Evolutionary conservation across 345 rosid genomes (phyloP), one percentile per base, ranked within the genome.

Genomic region (Psidium guajava): DNA sequence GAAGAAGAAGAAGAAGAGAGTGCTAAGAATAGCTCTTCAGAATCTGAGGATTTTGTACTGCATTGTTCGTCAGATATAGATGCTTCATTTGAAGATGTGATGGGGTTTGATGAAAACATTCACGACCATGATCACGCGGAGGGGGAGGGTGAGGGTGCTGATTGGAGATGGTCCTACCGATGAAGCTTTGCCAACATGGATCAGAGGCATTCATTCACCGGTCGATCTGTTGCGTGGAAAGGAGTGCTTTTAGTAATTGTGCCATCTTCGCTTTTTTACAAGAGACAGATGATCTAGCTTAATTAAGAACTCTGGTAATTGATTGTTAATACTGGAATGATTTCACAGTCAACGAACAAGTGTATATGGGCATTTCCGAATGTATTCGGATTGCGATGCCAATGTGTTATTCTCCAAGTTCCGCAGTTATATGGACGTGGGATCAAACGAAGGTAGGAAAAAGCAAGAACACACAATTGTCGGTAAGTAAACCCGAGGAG

Each of bases 1-100:
- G 89, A 88, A 86, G 85, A 86, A 64, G 89, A 86, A 1, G 87
- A 90, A 24, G 90, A 89, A 85, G 87, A 81, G 12, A 83, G 85
- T 15, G 85, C 85, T 20, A 84, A 86, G 73, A 64, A 58, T 54
- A 83, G 51, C 16, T 69, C 61, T 5, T 40, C 74, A 32, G 87
- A 86, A 74, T 69, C 77, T 36, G 77, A 69, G 13, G 77, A 36
- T 32, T 36, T 1, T 1, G 47, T 69, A 36, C 3, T 18, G 24
- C 77, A 6, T 64, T 16, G 11, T 18, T 32, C 77, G 2, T 50
- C 47, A 77, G 90, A 88, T 51, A 86, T 47, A 61, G 85, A 85
- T 49, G 82, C 15, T 27, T 84, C 54, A 42, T 87, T 83, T 88
- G 93, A 87, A 82, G 92, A 83, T 80, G 90, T 86, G 52, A 89